Evolutionary conservation across 176 grass and related monocot species (phyloP).

Genomic region (Hyparrhenia diplandra): DNA sequence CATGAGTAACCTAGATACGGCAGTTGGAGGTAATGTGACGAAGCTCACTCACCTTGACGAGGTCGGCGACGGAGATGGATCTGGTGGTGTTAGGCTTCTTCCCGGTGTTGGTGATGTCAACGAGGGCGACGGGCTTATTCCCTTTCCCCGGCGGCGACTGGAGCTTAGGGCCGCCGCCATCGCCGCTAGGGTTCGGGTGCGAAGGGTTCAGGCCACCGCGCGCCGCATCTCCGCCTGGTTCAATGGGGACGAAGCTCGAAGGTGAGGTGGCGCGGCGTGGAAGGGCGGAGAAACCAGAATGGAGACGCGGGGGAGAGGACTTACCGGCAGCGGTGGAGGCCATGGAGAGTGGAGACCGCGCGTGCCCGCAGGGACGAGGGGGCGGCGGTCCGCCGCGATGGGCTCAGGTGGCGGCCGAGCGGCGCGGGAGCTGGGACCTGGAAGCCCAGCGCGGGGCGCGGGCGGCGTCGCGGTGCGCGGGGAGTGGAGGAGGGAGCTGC

Average conservation of each 20-base stretch:
- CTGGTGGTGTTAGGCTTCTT: constrained; percentile 16
- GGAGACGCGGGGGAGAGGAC: background rate
- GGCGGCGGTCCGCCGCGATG: background rate
- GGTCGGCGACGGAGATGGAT: constrained; percentile 20
- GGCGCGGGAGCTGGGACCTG: background rate
- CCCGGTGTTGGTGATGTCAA: constrained; percentile 49
- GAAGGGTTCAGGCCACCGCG: background rate
- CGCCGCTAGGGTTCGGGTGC: background rate
- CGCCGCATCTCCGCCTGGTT: constrained; percentile 21
- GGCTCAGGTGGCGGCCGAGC: background rate
- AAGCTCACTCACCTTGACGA: constrained; percentile 36
- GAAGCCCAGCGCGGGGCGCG: background rate
- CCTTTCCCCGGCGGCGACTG: background rate
- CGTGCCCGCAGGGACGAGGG: background rate
- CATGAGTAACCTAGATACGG: background rate
- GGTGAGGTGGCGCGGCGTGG: background rate
- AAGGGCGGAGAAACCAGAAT: background rate
- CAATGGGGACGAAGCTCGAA: too few species aligned
- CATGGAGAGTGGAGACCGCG: constrained; percentile 29
- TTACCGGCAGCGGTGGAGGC: constrained; percentile 34
- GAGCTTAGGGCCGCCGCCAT: background rate
- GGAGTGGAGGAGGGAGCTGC: too few species aligned
- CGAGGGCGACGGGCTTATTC: constrained; percentile 23
- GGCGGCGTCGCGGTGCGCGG: too few species aligned
- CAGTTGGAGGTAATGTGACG: background rate